Base-by-base conservation (phyloP, 768 basidiomycete genomes). In the Paxillus involutus region DNA sequence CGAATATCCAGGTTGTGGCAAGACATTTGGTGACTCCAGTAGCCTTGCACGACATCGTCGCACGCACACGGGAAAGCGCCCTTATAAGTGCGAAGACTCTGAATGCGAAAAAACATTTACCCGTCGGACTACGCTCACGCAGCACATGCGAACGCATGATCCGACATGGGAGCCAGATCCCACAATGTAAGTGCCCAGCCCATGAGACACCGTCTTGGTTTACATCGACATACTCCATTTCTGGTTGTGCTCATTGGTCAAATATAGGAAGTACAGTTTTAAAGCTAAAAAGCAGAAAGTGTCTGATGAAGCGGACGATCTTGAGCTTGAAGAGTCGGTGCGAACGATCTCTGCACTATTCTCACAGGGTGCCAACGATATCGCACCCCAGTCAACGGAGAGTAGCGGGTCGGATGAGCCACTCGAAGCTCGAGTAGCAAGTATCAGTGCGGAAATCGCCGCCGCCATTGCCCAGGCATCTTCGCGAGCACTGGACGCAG, bases 1-100 rank as follows among this genome's bases (percentile, higher is more conserved):
- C 73, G 90, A 92, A 74, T 92, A 93, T 68, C 89, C 88, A 3
- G 89, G 84, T 8, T 96, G 93, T 70, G 82, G 80, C 46, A 92
- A 89, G 75, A 89, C 88, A 0, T 96, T 95, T 73, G 85, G 89
- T 44, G 93, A 96, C 67, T 95, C 93, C 4, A 93, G 91, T 63
- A 91, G 89, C 72, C 80, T 96, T 43, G 93, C 94, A 46, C 84
- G 94, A 57, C 94, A 96, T 75, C 84, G 94, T 49, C 83, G 94
- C 60, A 94, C 91, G 21, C 92, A 90, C 63, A 91, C 89, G 9
- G 91, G 88, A 41, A 93, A 89, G 69, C 83, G 90, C 49, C 89
- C 89, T 32, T 93, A 91, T 70, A 90, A 87, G 66, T 93, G 91
- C 66, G 89, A 91, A 68, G 85, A 89, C 58, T 81, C 86, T 4